These are phyloP conservation scores for Sugiyamaella smithiae DNA, from an alignment of 805 yeast species.

Conservation along the genomic window DNA sequence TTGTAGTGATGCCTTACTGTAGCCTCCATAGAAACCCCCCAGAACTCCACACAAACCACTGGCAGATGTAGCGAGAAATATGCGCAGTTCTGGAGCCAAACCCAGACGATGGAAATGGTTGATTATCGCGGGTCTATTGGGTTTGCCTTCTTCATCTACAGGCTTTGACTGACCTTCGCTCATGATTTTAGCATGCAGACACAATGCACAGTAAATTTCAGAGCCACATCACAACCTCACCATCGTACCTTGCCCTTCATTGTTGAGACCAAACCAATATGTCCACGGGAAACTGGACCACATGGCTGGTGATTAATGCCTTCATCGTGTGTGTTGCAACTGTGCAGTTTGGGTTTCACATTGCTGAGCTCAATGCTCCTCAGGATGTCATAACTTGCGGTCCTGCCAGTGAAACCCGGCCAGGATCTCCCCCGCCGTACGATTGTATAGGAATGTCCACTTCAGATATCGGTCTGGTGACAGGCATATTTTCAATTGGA, in stretches of 20 bases:
- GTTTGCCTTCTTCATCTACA: no score
- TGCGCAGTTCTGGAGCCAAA: conserved; percentile 18
- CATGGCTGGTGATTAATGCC: conserved; percentile 16
- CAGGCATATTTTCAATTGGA: conserved; percentile 79
- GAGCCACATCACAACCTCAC: no score
- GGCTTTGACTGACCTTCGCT: no score
- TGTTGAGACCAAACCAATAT: no score
- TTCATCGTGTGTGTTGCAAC: conserved; percentile 71
- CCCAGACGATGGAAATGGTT: conserved; percentile 16
- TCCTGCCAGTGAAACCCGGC: conserved; percentile 19
- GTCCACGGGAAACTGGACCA: no score
- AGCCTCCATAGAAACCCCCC: conserved; percentile 60
- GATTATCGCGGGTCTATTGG: no score
- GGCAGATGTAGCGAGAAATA: conserved; percentile 16
- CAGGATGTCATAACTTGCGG: conserved; percentile 63
- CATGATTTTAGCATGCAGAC: no score
- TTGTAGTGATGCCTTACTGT: conserved; percentile 50
- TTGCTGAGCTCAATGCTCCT: conserved; percentile 93
- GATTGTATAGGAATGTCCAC: conserved; percentile 56
- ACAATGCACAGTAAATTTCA: no score
- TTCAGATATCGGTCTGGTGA: conserved; percentile 49
- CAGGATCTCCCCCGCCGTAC: conserved; percentile 6
- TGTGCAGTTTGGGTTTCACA: conserved; percentile 89
- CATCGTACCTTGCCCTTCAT: no score
- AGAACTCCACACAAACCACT: conserved; percentile 29